phyloP scores from a whole-genome alignment of 2,329 filamentous ascomycete species.

The Epichloe amarillans region DNA sequence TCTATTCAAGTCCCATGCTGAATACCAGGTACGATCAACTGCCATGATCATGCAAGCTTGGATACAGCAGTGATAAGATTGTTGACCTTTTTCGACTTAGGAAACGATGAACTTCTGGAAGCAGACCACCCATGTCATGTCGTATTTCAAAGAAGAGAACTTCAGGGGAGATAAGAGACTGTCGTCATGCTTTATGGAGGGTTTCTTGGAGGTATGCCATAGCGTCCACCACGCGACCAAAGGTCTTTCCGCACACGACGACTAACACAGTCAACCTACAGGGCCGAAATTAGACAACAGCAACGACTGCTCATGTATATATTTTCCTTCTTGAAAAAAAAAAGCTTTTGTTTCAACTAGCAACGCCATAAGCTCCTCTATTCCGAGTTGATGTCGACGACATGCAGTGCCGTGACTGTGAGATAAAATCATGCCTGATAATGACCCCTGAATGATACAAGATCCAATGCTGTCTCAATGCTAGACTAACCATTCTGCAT shows the following conservation, averaged over 20 bases:
- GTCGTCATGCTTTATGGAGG: constrained; percentile 82
- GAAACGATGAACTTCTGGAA: constrained; percentile 99
- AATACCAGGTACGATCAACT: constrained; percentile 65
- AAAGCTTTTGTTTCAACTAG: constrained; percentile 10
- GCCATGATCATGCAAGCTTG: constrained; percentile 19
- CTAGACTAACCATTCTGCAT: constrained; percentile 3
- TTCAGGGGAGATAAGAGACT: constrained; percentile 59
- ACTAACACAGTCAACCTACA: constrained; percentile 16
- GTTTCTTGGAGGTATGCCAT: constrained; percentile 75
- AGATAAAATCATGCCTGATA: constrained; percentile 5
- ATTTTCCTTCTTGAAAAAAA: constrained; percentile 13
- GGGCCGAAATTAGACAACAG: constrained; percentile 40
- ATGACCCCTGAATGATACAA: not conserved
- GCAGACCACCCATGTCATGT: constrained; percentile 87
- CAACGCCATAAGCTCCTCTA: constrained; percentile 19
- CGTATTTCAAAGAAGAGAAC: constrained; percentile 84
- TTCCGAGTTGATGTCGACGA: constrained; percentile 5
- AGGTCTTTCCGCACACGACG: not conserved
- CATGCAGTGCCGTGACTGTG: not conserved
- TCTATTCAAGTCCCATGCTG: constrained; percentile 78
- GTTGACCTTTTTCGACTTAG: constrained; percentile 29
- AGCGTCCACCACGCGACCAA: not conserved
- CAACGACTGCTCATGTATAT: constrained; percentile 21
- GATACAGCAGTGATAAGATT: not conserved
- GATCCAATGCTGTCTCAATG: not conserved